Conservation (phyloP, 2,329 filamentous ascomycete species). For the Trichoderma cornu-damae region DNA sequence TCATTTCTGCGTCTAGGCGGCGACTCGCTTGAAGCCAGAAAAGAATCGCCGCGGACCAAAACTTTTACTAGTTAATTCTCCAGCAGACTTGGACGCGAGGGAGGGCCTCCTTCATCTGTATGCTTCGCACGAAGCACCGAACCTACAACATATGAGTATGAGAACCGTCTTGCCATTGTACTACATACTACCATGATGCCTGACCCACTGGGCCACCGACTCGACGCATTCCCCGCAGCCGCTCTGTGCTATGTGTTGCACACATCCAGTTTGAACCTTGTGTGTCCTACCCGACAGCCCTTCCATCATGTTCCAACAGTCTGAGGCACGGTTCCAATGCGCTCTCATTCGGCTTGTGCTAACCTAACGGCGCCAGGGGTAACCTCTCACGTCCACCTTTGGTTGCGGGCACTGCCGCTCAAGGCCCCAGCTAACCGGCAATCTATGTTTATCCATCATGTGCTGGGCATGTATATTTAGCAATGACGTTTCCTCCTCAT, state of each 20-base stretch:
- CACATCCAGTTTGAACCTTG: constrained; percentile 14
- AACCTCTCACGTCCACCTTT: background rate
- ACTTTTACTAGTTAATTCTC: too few species aligned
- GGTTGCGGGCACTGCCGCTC: background rate
- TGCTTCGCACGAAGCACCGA: background rate
- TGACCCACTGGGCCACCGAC: constrained; percentile 4
- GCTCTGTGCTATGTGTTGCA: constrained; percentile 9
- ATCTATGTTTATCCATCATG: background rate
- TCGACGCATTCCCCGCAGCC: constrained; percentile 6
- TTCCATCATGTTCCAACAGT: background rate
- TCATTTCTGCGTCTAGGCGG: background rate
- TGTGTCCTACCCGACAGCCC: background rate
- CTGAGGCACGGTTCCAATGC: background rate
- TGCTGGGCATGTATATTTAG: constrained; percentile 8
- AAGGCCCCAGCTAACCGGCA: background rate
- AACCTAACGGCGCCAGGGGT: constrained; percentile 14
- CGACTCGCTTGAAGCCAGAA: background rate
- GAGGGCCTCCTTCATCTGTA: background rate
- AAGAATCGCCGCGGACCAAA: background rate
- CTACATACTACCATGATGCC: background rate
- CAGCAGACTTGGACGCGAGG: background rate
- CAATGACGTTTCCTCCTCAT: constrained; percentile 16
- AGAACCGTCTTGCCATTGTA: background rate
- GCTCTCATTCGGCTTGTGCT: constrained; percentile 12
- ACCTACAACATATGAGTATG: too few species aligned